Conservation (phyloP, 495 filamentous ascomycete species). For the Penicillium lividum region DNA sequence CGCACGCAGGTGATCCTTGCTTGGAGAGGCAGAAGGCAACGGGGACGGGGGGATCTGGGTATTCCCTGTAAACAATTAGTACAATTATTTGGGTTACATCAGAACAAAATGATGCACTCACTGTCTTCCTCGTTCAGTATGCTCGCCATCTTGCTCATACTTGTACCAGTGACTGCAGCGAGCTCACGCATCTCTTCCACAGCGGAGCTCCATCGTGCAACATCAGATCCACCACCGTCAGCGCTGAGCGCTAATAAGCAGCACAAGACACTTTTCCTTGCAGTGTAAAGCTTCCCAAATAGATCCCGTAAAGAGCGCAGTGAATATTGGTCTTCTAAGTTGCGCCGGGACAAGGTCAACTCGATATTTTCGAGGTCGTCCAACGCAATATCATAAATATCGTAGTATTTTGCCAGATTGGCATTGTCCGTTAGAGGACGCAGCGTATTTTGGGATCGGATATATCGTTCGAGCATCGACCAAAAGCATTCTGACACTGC, state of each 20-base stretch:
- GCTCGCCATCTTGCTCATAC: constrained; percentile 59
- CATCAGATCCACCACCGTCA: constrained; percentile 79
- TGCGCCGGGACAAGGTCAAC: constrained; percentile 57
- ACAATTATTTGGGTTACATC: constrained; percentile 16
- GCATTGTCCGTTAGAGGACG: constrained; percentile 71
- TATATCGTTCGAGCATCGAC: constrained; percentile 67
- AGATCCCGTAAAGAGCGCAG: constrained; percentile 76
- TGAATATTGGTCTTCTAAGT: constrained; percentile 74
- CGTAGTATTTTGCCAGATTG: constrained; percentile 85
- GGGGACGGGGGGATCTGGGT: constrained; percentile 59
- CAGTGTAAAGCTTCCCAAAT: constrained; percentile 74
- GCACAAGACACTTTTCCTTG: constrained; percentile 81
- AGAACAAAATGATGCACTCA: constrained; percentile 42
- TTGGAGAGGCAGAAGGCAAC: constrained; percentile 71
- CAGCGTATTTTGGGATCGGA: constrained; percentile 63
- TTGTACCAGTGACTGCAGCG: constrained; percentile 53
- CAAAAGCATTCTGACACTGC: constrained; percentile 67
- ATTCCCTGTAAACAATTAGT: constrained; percentile 40
- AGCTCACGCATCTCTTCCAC: constrained; percentile 72
- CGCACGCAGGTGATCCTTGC: constrained; percentile 74
- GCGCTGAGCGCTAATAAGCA: constrained; percentile 84
- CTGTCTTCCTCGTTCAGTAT: constrained; percentile 84
- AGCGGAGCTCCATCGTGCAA: constrained; percentile 74
- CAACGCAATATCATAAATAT: constrained; percentile 86
- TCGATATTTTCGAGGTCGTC: constrained; percentile 72